Evolutionary conservation across 169 alveolate species (phyloP), one percentile per base, ranked within the genome.

Genomic region (Plasmodium ovale): DNA sequence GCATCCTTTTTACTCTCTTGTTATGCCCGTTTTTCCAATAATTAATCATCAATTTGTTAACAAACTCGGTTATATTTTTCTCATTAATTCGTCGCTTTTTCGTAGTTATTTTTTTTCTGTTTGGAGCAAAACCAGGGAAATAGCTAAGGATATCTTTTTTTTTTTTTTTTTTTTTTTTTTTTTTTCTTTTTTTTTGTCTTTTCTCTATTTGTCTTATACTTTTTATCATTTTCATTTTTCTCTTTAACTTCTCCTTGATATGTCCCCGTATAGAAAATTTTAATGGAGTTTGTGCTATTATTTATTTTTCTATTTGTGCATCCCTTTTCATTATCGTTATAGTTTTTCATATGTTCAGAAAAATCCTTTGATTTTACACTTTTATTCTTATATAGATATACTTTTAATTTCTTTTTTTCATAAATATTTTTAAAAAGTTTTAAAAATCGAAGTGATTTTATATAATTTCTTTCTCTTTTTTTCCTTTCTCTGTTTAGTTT

Each of bases 391-490:
- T n/a, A n/a, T n/a, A n/a, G n/a, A n/a, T n/a, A n/a, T n/a, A n/a
- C n/a, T n/a, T n/a, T 12, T 12, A 31, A 53, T 68, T 29, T 68
- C 25, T 33, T 68, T 29, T 25, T 47, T 19, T 68, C 27, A 68
- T 51, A 68, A 31, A 68, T 14, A 16, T 68, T 42, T 54, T 31
- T 68, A 68, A 68, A 68, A 31, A 68, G 21, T 25, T 54, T 33
- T 68, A 19, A 31, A 68, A 68, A 67, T 67, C 42, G 3, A 23
- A 1, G 4, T 2, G 53, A n/a, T 3, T 42, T 39, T 9, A 39
- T 29, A 51, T 39, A 29, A 21, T 37, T 27, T 14, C 42, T 56
- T 56, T 3, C 3, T 23, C 37, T 3, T 53, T 21, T 42, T 42
- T 29, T 35, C 35, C 19, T 16, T 29, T 67, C 16, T 42, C 25